These are phyloP conservation scores for Solanum hybrid DNA, from an alignment of 305 asterid species.

Conservation along the genomic window DNA sequence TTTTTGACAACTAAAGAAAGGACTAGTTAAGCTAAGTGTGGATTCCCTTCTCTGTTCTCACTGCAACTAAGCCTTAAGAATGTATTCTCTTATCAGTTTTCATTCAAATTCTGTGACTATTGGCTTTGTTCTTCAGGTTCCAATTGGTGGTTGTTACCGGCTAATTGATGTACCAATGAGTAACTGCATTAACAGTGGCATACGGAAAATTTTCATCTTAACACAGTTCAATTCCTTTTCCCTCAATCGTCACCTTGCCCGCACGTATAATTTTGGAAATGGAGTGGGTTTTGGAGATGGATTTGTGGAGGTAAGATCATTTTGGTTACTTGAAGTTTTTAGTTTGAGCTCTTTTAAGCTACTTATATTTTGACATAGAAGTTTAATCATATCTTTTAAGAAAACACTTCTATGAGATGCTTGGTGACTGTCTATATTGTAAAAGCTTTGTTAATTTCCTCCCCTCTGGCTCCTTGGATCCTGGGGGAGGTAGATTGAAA, in stretches of 20 bases:
- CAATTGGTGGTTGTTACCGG: conserved; percentile 92
- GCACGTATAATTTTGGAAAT: conserved; percentile 69
- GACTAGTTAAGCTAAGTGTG: background rate
- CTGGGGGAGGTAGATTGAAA: background rate
- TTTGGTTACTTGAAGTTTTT: background rate
- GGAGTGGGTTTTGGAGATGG: conserved; percentile 91
- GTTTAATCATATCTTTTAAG: background rate
- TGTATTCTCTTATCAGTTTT: background rate
- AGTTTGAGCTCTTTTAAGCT: background rate
- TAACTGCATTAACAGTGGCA: conserved; percentile 96
- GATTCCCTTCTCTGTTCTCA: background rate
- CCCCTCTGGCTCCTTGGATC: background rate
- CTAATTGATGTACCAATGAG: conserved; percentile 95
- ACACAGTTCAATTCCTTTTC: conserved; percentile 95
- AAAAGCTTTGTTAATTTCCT: background rate
- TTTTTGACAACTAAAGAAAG: background rate
- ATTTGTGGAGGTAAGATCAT: conserved; percentile 77
- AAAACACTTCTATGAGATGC: background rate
- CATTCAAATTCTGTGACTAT: background rate
- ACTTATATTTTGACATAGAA: background rate
- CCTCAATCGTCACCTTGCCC: conserved; percentile 90
- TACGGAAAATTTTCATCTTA: conserved; percentile 70
- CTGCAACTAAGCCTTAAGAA: background rate
- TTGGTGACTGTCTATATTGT: background rate
- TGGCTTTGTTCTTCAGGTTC: conserved; percentile 49